Conservation (phyloP, 306 rosid species). For the Medicago truncatula region DNA sequence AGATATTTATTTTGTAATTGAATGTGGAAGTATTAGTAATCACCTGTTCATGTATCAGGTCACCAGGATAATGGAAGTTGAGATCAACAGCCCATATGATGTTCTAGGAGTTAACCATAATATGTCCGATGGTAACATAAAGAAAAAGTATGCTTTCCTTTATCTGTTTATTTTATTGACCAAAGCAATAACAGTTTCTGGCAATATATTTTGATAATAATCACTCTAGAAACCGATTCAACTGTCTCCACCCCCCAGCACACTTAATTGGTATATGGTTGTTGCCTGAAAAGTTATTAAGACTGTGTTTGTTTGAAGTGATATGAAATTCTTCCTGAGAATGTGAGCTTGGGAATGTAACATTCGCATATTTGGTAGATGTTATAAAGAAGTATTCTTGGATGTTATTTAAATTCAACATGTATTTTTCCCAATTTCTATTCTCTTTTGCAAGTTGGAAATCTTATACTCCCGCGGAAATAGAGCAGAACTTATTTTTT, state of each 20-base stretch:
- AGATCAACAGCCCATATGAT: constrained; percentile 75
- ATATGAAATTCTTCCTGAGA: not conserved
- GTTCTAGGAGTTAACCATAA: constrained; percentile 81
- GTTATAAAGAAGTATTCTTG: not conserved
- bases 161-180: not conserved
- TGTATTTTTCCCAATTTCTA: not conserved
- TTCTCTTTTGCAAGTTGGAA: not conserved
- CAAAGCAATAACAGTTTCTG: constrained; percentile 14
- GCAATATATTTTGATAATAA: constrained; percentile 12
- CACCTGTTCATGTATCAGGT: constrained; percentile 60
- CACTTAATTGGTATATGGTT: constrained; percentile 5
- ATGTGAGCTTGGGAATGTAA: not conserved
- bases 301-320: not conserved
- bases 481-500: not conserved
- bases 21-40: constrained; percentile 30
- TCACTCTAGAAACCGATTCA: constrained; percentile 9
- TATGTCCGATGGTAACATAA: constrained; percentile 73
- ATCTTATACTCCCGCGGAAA: not conserved
- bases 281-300: constrained; percentile 16
- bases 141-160: constrained; percentile 70
- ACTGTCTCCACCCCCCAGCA: not conserved
- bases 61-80: constrained; percentile 83
- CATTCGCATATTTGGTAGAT: not conserved
- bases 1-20: constrained; percentile 34
- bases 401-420: not conserved